Evolutionary conservation across 23 red algal species (phyloP).

Genomic region (Gracilaria gracilis): DNA sequence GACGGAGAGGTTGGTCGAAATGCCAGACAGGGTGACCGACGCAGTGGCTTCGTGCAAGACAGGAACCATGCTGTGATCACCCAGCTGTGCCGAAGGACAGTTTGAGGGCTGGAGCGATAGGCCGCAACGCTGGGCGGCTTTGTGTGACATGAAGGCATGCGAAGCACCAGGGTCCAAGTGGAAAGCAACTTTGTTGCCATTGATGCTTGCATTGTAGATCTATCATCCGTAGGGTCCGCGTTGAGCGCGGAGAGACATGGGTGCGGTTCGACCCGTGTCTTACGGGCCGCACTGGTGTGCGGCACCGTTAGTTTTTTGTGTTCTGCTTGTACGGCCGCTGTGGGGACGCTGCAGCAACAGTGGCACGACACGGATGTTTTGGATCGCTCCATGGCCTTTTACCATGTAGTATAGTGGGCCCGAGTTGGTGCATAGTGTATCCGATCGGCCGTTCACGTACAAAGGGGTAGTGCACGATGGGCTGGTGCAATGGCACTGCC

Average conservation of each 20-base stretch:
- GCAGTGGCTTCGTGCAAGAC: too few relatives aligned
- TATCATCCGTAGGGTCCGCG: neutral
- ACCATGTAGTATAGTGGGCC: too few relatives aligned
- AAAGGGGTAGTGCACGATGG: too few relatives aligned
- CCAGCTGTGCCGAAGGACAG: neutral
- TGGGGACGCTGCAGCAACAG: neutral
- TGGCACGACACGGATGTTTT: neutral
- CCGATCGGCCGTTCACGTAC: too few relatives aligned
- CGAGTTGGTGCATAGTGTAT: too few relatives aligned
- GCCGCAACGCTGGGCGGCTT: neutral
- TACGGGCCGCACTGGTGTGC: neutral
- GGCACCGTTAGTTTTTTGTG: neutral
- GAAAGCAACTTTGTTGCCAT: neutral
- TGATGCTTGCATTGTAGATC: neutral
- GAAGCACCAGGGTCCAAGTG: neutral
- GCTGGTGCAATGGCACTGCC: too few relatives aligned
- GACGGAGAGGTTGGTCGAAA: too few relatives aligned
- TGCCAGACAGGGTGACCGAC: too few relatives aligned
- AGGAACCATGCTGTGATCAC: too few relatives aligned
- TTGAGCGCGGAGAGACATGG: neutral
- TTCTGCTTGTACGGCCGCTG: neutral
- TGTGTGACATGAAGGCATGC: conserved; percentile 1
- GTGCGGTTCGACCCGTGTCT: neutral
- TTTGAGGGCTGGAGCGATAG: neutral
- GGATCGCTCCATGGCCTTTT: neutral